phyloP scores from a whole-genome alignment of 2,329 filamentous ascomycete species.

The Coniosporium tulheliwenetii region DNA sequence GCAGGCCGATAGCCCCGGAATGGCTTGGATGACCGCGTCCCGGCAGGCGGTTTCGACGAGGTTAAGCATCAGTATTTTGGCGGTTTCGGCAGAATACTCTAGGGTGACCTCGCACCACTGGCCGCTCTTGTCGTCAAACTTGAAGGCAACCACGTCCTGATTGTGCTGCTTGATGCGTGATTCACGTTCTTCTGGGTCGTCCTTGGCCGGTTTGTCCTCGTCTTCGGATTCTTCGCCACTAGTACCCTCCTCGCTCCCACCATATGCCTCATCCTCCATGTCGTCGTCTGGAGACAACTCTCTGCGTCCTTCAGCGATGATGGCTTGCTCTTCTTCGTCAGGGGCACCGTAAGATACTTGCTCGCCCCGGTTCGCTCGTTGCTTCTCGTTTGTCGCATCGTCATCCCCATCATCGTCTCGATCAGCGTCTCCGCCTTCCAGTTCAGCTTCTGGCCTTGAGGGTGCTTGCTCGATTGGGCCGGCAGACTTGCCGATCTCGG shows the following conservation, averaged over 20 bases:
- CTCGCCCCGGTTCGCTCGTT: conserved; percentile 60
- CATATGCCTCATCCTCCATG: conserved; percentile 37
- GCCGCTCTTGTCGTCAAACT: conserved; percentile 60
- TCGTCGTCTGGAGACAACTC: conserved; percentile 43
- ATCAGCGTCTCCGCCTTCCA: conserved; percentile 45
- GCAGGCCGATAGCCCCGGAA: conserved; percentile 60
- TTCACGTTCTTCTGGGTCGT: conserved; percentile 36
- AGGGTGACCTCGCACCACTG: conserved; percentile 68
- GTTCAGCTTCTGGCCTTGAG: conserved; percentile 26
- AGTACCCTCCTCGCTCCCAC: conserved; percentile 21
- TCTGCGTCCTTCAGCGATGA: conserved; percentile 47
- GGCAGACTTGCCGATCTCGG: conserved; percentile 54
- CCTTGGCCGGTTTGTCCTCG: conserved; percentile 20
- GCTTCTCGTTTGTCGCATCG: conserved; percentile 52
- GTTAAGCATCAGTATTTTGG: conserved; percentile 87
- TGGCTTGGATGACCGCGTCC: conserved; percentile 73
- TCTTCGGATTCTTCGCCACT: conserved; percentile 23
- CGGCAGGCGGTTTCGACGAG: conserved; percentile 70
- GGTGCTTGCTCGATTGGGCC: conserved; percentile 37
- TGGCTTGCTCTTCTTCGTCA: conserved; percentile 75
- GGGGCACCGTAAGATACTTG: conserved; percentile 82
- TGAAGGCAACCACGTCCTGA: conserved; percentile 57
- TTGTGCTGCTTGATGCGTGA: conserved; percentile 45
- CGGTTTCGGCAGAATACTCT: conserved; percentile 62
- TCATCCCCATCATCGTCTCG: conserved; percentile 53